Evolutionary conservation across 2,329 filamentous ascomycete species (phyloP).

Genomic region (Ophiocordyceps sinensis): DNA sequence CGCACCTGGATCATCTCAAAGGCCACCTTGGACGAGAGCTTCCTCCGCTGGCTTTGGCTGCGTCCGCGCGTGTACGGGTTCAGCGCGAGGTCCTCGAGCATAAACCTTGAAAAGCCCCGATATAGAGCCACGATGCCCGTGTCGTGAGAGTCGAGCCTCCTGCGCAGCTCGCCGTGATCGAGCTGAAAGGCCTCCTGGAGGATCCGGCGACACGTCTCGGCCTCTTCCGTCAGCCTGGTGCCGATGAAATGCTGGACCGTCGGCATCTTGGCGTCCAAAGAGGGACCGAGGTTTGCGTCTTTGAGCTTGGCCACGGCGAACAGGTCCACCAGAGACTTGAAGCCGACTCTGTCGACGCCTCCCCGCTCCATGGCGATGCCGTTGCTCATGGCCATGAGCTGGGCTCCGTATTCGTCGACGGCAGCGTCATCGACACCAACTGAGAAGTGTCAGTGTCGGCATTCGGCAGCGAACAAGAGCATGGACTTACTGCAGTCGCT

Average conservation of each 20-base stretch:
- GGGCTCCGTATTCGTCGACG: conserved; percentile 23
- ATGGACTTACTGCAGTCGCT: conserved; percentile 20
- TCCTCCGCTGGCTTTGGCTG: conserved; percentile 14
- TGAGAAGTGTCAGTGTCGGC: conserved; percentile 1
- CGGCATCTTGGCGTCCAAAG: conserved; percentile 22
- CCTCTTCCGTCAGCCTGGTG: conserved; percentile 11
- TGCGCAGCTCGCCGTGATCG: conserved; percentile 12
- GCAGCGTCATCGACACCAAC: conserved; percentile 27
- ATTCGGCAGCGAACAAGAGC: not conserved
- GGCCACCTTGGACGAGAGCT: conserved; percentile 14
- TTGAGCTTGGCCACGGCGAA: conserved; percentile 10
- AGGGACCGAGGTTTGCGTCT: not conserved
- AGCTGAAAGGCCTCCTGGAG: conserved; percentile 20
- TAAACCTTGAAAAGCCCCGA: conserved; percentile 47
- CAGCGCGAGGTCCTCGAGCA: conserved; percentile 17
- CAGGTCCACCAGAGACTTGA: conserved; percentile 13
- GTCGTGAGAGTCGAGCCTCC: conserved; percentile 13
- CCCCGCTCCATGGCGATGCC: conserved; percentile 10
- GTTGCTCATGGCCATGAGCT: conserved; percentile 22
- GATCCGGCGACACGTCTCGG: conserved; percentile 17
- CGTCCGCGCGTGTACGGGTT: conserved; percentile 10
- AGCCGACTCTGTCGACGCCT: conserved; percentile 10
- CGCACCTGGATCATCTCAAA: conserved; percentile 19
- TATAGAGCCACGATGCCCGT: conserved; percentile 34
- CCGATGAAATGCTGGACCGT: conserved; percentile 19